These are phyloP conservation scores for Naumovozyma dairenensis DNA, from an alignment of 805 yeast species.

Conservation along the genomic window DNA sequence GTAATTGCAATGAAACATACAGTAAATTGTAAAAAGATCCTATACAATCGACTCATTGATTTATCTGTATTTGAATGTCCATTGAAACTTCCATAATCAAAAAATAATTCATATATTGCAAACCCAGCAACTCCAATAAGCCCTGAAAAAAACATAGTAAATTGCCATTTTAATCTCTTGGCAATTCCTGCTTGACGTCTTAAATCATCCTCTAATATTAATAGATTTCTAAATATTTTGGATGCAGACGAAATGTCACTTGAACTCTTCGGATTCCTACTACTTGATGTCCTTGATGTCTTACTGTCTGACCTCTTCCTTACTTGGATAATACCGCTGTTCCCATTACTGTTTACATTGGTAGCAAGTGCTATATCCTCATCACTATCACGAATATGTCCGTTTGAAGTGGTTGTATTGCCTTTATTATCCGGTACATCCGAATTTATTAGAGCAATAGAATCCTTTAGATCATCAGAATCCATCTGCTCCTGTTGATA, in stretches of 20 bases:
- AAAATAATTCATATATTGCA: slow-evolving; percentile 32
- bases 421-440: too few species aligned
- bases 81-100: slow-evolving; percentile 6
- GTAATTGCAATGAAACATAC: slow-evolving; percentile 40
- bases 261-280: slow-evolving; percentile 16
- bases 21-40: slow-evolving; percentile 19
- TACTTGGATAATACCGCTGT: neutral
- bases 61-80: slow-evolving; percentile 26
- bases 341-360: too few species aligned
- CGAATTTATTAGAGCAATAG: too few species aligned
- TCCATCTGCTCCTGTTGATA: too few species aligned
- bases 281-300: slow-evolving; percentile 24
- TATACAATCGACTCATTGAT: slow-evolving; percentile 33
- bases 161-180: slow-evolving; percentile 44
- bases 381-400: too few species aligned
- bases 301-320: slow-evolving; percentile 22
- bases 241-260: slow-evolving; percentile 43
- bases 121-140: slow-evolving; percentile 34
- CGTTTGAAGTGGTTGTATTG: too few species aligned
- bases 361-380: too few species aligned
- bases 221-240: slow-evolving; percentile 68
- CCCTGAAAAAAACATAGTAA: slow-evolving; percentile 32
- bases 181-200: slow-evolving; percentile 74
- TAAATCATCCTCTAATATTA: slow-evolving; percentile 77
- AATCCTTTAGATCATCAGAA: too few species aligned